Evolutionary conservation across 495 filamentous ascomycete species (phyloP), one percentile per base, ranked within the genome.

Genomic region (Penicillium longicatenatum): DNA sequence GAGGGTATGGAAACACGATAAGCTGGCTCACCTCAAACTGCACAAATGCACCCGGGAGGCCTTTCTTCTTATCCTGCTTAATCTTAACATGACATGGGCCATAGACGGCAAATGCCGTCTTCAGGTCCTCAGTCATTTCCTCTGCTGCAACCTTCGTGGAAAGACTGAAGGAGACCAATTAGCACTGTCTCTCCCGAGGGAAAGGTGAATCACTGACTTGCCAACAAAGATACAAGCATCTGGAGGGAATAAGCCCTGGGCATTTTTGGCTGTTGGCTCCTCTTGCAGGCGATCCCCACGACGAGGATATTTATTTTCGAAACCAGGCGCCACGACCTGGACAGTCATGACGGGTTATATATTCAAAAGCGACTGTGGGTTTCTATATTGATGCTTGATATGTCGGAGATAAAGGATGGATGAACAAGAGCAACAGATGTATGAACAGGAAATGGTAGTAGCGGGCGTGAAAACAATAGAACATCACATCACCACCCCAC

Each of bases 201-300:
- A 14, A 3, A 14, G 0, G 9, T 1, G 21, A 22, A 14, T 9
- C 8, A 66, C 63, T 50, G 55, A 63, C 66, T 68, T 68, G 44
- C 66, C 66, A 54, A 66, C 59, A 51, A 68, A 65, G 39, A 68
- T 55, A 45, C 66, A 68, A 14, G 66, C 66, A 50, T 57, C 60
- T 1, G 66, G 66, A 45, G 63, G 49, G 30, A 66, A 68, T 14
- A 68, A 35, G n/a, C 66, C 63, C 52, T 68, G 66, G 0, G 66
- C 66, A 50, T 68, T 68, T 29, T 63, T 63, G 11, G 53, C 55
- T 12, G 59, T 61, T 17, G 66, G 66, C 42, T 54, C 49, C 44
- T 68, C 63, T 1, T 39, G 19, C 52, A 61, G 22, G 17, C 66
- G 63, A 50, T 66, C 63, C 26, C 42, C 45, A 17, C 65, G 61